A percentile compares a stretch with the other conserved stretches of the same genome.
Conservation (phyloP, 1,284 basidiomycete species). For the Pyrrhoderma noxium region DNA sequence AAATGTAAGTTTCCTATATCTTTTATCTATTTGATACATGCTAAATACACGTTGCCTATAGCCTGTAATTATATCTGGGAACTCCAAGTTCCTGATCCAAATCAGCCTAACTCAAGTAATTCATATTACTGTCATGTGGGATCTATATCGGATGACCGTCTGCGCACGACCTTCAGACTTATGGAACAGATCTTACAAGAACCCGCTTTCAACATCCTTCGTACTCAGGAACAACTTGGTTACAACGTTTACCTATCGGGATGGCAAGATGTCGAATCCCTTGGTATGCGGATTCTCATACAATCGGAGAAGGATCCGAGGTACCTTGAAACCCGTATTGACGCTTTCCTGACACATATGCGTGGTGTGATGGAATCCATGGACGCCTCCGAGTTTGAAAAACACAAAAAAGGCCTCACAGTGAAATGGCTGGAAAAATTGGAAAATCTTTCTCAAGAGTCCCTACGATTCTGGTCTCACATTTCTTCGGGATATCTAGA, state of each 20-base stretch:
- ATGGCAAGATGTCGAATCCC: slow-evolving; percentile 56
- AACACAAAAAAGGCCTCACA: slow-evolving; percentile 47
- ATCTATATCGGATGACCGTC: slow-evolving; percentile 44
- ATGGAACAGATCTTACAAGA: slow-evolving; percentile 78
- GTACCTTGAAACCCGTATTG: slow-evolving; percentile 87
- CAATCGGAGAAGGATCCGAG: slow-evolving; percentile 83
- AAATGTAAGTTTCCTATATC: slow-evolving; percentile 37
- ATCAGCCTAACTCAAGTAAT: slow-evolving; percentile 82
- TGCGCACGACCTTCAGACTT: slow-evolving; percentile 53
- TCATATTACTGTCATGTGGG: slow-evolving; percentile 79
- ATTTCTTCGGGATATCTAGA: slow-evolving; percentile 75
- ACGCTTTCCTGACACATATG: slow-evolving; percentile 78
- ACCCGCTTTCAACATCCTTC: slow-evolving; percentile 87
- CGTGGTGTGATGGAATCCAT: slow-evolving; percentile 51
- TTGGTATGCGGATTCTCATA: slow-evolving; percentile 82
- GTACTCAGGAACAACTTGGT: slow-evolving; percentile 96
- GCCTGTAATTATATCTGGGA: slow-evolving; percentile 69
- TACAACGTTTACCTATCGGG: slow-evolving; percentile 72
- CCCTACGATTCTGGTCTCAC: slow-evolving; percentile 57
- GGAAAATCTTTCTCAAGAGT: slow-evolving; percentile 68
- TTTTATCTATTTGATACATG: slow-evolving; percentile 13
- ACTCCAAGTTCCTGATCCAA: slow-evolving; percentile 70
- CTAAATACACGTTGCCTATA: slow-evolving; percentile 27
- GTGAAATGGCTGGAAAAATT: slow-evolving; percentile 65
- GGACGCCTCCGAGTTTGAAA: slow-evolving; percentile 53